Evolutionary conservation across 768 basidiomycete genomes (phyloP).

Genomic region (Termitomyces eurrhizus): DNA sequence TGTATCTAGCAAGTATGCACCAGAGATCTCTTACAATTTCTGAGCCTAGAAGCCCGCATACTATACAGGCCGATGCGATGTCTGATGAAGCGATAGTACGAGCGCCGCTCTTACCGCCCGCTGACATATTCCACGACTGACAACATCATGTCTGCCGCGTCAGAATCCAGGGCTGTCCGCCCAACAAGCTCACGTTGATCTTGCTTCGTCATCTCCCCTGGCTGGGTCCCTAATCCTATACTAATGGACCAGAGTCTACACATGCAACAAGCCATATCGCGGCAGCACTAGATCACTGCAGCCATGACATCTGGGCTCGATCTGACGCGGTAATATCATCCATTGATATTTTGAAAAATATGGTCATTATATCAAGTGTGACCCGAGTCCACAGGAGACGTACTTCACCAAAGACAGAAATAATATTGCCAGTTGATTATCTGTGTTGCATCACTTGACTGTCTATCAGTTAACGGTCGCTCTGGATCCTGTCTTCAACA

Average conservation of each 20-base stretch:
- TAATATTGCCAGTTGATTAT: neutral
- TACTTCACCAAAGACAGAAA: too few species aligned
- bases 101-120: neutral
- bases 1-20: neutral
- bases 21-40: too few species aligned
- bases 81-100: neutral
- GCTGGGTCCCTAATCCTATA: neutral
- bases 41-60: neutral
- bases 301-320: neutral
- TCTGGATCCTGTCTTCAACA: neutral
- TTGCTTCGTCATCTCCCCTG: neutral
- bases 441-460: too few species aligned
- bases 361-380: too few species aligned
- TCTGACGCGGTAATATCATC: neutral
- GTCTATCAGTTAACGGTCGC: neutral
- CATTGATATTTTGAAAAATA: neutral
- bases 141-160: neutral
- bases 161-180: neutral
- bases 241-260: neutral
- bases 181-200: neutral
- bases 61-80: neutral
- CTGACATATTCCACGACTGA: neutral
- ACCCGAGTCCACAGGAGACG: neutral
- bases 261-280: neutral
- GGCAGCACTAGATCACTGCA: neutral